These are phyloP conservation scores for Penstemon eatonii DNA, from an alignment of 257 asterid genomes.

Conservation along the genomic window DNA sequence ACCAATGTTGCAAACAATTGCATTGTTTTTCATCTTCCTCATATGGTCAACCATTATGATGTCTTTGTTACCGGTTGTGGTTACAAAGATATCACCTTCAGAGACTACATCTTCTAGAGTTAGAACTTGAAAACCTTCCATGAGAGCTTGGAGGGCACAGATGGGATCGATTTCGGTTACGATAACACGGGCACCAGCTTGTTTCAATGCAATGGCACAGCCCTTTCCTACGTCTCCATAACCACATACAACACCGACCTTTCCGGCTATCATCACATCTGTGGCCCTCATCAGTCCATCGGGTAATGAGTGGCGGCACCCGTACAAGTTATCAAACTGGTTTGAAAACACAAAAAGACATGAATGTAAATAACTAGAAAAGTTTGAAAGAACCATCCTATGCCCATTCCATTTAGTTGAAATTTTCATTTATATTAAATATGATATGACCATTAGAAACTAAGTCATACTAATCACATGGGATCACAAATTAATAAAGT, in stretches of 20 bases:
- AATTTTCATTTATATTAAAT: not conserved
- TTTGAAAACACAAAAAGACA: not conserved
- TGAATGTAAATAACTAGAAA: not conserved
- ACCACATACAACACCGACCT: no score
- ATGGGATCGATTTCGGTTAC: conserved; percentile 67
- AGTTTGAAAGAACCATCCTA: not conserved
- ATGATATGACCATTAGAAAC: conserved; percentile 1
- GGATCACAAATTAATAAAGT: not conserved
- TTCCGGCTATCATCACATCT: conserved; percentile 63
- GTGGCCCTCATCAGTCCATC: conserved; percentile 69
- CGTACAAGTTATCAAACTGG: conserved; percentile 58
- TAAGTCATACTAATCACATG: not conserved
- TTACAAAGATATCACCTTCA: conserved; percentile 60
- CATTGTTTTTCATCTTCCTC: conserved; percentile 66
- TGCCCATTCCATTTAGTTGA: no score
- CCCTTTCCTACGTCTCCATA: no score
- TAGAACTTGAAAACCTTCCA: conserved; percentile 66
- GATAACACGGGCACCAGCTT: not conserved
- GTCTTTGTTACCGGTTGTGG: conserved; percentile 71
- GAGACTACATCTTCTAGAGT: conserved; percentile 54
- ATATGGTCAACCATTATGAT: conserved; percentile 59
- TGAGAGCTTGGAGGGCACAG: conserved; percentile 64
- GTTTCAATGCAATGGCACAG: no score
- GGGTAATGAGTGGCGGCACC: conserved; percentile 69
- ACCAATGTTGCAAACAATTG: conserved; percentile 72